Conservation (phyloP, 108 stramenopile species). For the Cyclotella choctawhatcheeana region DNA sequence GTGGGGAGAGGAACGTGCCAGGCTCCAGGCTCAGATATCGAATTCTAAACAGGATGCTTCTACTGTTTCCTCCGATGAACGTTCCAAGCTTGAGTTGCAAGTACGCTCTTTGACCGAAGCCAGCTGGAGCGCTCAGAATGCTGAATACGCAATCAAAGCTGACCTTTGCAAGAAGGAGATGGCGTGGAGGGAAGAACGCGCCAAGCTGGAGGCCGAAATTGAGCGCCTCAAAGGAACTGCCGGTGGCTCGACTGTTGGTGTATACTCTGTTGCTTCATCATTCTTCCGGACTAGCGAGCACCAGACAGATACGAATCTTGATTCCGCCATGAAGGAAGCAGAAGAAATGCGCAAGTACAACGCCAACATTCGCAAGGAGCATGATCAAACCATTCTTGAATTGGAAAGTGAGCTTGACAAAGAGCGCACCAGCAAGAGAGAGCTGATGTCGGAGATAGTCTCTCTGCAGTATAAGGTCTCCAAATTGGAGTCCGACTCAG, state of each 20-base stretch:
- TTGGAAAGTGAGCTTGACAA: slow-evolving; percentile 35
- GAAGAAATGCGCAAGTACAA: slow-evolving; percentile 48
- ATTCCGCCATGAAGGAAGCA: slow-evolving; percentile 29
- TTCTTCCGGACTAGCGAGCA: background rate
- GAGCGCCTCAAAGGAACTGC: slow-evolving; percentile 18
- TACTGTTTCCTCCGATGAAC: background rate
- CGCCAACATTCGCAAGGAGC: slow-evolving; percentile 34
- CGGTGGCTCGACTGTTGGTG: background rate
- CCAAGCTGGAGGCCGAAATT: slow-evolving; percentile 20
- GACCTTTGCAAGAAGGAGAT: slow-evolving; percentile 25
- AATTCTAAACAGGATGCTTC: too few species aligned
- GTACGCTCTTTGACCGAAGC: slow-evolving; percentile 22
- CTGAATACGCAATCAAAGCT: slow-evolving; percentile 11
- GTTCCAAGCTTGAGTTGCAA: slow-evolving; percentile 3
- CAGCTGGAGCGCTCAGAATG: slow-evolving; percentile 23
- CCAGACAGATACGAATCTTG: slow-evolving; percentile 20
- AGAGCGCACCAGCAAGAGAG: slow-evolving; percentile 25
- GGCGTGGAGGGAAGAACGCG: slow-evolving; percentile 23
- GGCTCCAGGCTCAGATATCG: slow-evolving; percentile 4
- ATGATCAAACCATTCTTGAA: slow-evolving; percentile 30
- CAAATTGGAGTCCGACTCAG: slow-evolving; percentile 37
- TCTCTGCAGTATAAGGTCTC: slow-evolving; percentile 32
- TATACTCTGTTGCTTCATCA: slow-evolving; percentile 11
- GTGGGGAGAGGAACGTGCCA: slow-evolving; percentile 17
- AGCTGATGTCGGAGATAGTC: slow-evolving; percentile 30